phyloP scores from a whole-genome alignment of 2,329 filamentous ascomycete species.

The Fonsecaea pedrosoi region DNA sequence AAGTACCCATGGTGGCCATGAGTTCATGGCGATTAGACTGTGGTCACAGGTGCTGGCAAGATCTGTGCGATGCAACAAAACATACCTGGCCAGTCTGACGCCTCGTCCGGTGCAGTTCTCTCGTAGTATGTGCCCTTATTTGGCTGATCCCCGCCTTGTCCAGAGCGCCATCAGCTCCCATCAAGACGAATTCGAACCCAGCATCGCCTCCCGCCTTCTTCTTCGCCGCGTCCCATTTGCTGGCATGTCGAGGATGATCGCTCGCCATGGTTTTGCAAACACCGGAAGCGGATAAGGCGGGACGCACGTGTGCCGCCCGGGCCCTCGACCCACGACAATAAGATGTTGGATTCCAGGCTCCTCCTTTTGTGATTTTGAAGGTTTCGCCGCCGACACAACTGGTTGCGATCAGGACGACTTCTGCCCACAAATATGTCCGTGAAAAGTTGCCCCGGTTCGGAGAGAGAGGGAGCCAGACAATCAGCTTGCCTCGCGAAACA shows the following conservation, averaged over 20 bases:
- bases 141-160: conserved; percentile 30
- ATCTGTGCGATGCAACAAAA: background rate
- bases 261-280: conserved; percentile 16
- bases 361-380: background rate
- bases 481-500: background rate
- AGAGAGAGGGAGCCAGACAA: background rate
- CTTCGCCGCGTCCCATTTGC: background rate
- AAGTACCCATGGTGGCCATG: background rate
- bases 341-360: background rate
- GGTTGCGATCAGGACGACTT: background rate
- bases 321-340: background rate
- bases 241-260: conserved; percentile 5
- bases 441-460: background rate
- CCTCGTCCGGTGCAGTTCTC: conserved; percentile 29
- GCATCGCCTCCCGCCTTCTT: conserved; percentile 5
- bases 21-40: background rate
- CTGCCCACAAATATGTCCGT: background rate
- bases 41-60: background rate
- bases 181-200: conserved; percentile 30
- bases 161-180: conserved; percentile 27
- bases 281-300: conserved; percentile 10
- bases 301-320: background rate
- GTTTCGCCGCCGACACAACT: background rate
- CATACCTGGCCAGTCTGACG: conserved; percentile 27
- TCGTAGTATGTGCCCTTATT: conserved; percentile 33